Conservation (phyloP, 2,329 filamentous ascomycete genomes). For the Fusarium pseudograminearum region DNA sequence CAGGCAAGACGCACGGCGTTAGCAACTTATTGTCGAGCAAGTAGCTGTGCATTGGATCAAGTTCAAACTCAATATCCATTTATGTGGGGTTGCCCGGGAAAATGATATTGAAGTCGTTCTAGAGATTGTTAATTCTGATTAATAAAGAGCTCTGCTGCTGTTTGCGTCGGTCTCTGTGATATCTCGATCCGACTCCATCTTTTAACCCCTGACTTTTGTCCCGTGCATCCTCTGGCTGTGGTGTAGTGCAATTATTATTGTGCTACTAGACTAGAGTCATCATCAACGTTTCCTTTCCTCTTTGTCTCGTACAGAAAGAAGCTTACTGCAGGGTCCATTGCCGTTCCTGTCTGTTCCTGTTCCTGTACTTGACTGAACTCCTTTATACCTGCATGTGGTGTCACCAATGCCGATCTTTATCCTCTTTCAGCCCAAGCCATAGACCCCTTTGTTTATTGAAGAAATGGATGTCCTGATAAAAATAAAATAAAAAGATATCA, state of each 20-base stretch:
- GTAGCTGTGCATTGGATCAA: background rate
- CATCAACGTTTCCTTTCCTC: background rate
- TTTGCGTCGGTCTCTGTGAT: constrained; percentile 2
- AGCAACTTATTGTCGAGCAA: background rate
- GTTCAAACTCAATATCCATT: constrained; percentile 22
- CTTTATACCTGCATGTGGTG: constrained; percentile 17
- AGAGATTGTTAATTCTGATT: constrained; percentile 2
- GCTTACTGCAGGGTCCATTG: constrained; percentile 10
- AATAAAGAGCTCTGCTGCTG: constrained; percentile 21
- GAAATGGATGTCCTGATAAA: background rate
- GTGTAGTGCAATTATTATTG: background rate
- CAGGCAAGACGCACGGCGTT: constrained; percentile 10
- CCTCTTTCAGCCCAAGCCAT: constrained; percentile 13
- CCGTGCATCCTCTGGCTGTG: constrained; percentile 5
- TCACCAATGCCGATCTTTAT: constrained; percentile 23
- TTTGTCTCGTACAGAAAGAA: constrained; percentile 1
- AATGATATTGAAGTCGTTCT: constrained; percentile 29
- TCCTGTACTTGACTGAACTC: background rate
- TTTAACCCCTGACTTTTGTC: constrained; percentile 20
- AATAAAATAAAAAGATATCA: background rate
- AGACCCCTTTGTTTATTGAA: constrained; percentile 1
- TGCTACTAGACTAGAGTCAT: constrained; percentile 7
- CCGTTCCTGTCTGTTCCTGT: constrained; percentile 5
- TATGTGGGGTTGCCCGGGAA: constrained; percentile 44
- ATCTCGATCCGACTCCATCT: constrained; percentile 13